Percentiles rank a stretch among this genome's conserved stretches.
phyloP scores from a whole-genome alignment of 305 asterid genomes.

The Rubia peregrina region DNA sequence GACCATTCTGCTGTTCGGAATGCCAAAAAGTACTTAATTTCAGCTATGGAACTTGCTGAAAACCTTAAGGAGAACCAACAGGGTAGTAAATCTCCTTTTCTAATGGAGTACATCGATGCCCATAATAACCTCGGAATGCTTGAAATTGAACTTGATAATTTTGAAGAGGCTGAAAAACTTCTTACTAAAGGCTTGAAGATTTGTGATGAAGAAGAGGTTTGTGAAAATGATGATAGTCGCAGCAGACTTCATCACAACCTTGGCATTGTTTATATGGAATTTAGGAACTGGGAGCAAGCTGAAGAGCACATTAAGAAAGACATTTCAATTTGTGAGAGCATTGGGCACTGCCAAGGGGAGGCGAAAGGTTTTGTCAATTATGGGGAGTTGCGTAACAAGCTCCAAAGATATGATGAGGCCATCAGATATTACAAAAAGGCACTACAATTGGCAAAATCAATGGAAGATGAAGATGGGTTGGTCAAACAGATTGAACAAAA shows the following conservation, averaged over 20 bases:
- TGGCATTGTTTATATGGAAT: slow-evolving; percentile 70
- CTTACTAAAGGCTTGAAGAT: slow-evolving; percentile 61
- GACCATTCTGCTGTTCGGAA: slow-evolving; percentile 64
- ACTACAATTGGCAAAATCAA: slow-evolving; percentile 59
- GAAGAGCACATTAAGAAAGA: slow-evolving; percentile 63
- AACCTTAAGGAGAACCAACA: slow-evolving; percentile 45
- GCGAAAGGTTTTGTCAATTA: slow-evolving; percentile 90
- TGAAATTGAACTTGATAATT: slow-evolving; percentile 82
- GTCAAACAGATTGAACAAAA: slow-evolving; percentile 56
- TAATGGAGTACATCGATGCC: slow-evolving; percentile 85
- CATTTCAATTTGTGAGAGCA: slow-evolving; percentile 54
- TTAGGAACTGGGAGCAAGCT: slow-evolving; percentile 78
- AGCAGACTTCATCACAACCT: slow-evolving; percentile 98
- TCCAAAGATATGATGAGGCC: slow-evolving; percentile 67
- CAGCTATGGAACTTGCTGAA: slow-evolving; percentile 61
- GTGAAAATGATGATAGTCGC: slow-evolving; percentile 66
- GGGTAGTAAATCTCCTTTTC: slow-evolving; percentile 34
- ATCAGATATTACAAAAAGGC: slow-evolving; percentile 70
- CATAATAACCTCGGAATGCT: slow-evolving; percentile 96
- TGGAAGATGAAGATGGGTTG: slow-evolving; percentile 83
- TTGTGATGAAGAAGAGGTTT: slow-evolving; percentile 86
- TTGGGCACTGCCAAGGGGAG: slow-evolving; percentile 89
- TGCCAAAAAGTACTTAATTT: slow-evolving; percentile 72
- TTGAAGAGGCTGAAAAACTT: slow-evolving; percentile 56
- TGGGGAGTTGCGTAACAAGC: slow-evolving; percentile 75